These are phyloP conservation scores for Pseudogymnoascus sp. DNA, from an alignment of 2,329 filamentous ascomycete species.

Conservation along the genomic window DNA sequence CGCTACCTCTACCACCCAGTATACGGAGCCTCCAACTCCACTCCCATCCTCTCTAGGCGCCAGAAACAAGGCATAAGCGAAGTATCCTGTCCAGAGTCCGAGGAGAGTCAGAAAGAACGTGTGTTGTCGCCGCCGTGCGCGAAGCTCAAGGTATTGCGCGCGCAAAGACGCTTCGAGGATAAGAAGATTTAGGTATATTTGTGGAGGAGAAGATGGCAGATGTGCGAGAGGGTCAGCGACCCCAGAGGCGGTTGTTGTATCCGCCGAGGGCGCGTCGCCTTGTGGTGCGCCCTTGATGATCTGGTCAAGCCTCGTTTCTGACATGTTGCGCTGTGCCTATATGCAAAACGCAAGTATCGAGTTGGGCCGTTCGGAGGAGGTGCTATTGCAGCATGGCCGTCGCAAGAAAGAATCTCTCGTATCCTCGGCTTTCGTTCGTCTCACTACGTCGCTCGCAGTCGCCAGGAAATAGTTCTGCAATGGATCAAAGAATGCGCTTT, in stretches of 20 bases:
- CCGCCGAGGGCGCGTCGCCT: conserved; percentile 40
- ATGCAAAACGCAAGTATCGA: background rate
- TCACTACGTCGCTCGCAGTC: background rate
- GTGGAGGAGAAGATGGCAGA: conserved; percentile 29
- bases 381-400: conserved; percentile 4
- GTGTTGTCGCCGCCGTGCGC: conserved; percentile 80
- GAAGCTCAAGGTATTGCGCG: conserved; percentile 83
- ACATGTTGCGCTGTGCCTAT: background rate
- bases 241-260: conserved; percentile 26
- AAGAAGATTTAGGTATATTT: conserved; percentile 92
- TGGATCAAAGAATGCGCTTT: background rate
- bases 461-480: background rate
- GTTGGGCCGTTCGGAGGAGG: background rate
- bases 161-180: conserved; percentile 93
- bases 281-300: conserved; percentile 83
- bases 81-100: conserved; percentile 70
- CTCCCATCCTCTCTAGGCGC: conserved; percentile 92
- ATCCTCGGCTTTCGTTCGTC: background rate
- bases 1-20: conserved; percentile 87
- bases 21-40: conserved; percentile 85
- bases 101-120: conserved; percentile 83
- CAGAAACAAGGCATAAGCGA: conserved; percentile 84
- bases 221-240: conserved; percentile 31
- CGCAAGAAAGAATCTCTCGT: background rate
- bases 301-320: conserved; percentile 47